phyloP scores from a whole-genome alignment of 129 eudicot genomes.

The Arctium lappa region DNA sequence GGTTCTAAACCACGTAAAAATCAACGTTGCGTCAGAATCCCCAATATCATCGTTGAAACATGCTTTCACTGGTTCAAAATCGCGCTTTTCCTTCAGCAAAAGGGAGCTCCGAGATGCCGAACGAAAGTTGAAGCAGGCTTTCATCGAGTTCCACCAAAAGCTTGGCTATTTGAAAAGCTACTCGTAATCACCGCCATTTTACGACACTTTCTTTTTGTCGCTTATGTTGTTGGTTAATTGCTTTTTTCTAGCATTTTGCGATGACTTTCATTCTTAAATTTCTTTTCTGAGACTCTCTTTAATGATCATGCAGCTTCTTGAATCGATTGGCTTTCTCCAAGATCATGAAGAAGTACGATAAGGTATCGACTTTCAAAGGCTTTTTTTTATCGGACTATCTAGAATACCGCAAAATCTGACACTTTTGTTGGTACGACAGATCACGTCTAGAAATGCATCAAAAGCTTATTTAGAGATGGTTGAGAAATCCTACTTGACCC shows the following conservation, averaged over 20 bases:
- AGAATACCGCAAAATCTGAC: neutral
- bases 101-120: constrained; percentile 43
- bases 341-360: constrained; percentile 79
- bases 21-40: constrained; percentile 34
- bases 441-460: constrained; percentile 61
- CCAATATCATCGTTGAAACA: constrained; percentile 39
- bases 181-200: constrained; percentile 20
- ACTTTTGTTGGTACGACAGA: constrained; percentile 23
- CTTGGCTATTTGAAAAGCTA: constrained; percentile 51
- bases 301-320: constrained; percentile 35
- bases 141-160: constrained; percentile 47
- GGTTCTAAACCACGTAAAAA: constrained; percentile 41
- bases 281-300: neutral
- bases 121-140: constrained; percentile 39
- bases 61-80: constrained; percentile 29
- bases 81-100: constrained; percentile 26
- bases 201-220: neutral
- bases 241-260: neutral
- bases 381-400: neutral
- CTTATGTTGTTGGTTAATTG: neutral
- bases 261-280: neutral
- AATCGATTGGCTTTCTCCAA: constrained; percentile 65
- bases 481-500: constrained; percentile 51
- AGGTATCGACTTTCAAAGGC: constrained; percentile 22
- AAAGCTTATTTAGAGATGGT: constrained; percentile 53